Evolutionary conservation across 441 rosid genomes (phyloP), one percentile per base, ranked within the genome.

Genomic region (Biscutella laevigata): DNA sequence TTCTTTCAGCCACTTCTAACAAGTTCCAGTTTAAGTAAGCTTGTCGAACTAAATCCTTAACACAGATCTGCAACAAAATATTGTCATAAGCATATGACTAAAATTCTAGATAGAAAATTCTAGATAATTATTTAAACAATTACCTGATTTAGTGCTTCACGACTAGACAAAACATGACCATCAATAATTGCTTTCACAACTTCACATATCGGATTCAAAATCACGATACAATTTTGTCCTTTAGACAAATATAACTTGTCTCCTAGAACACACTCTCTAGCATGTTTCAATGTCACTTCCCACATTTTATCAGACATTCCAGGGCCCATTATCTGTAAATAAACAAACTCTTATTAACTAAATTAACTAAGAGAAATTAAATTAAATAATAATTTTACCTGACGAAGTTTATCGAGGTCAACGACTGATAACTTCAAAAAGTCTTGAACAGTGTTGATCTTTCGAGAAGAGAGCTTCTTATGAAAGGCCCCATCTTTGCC

Each of bases 251-350:
- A 81, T 11, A 35, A 51, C 51, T 76, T 87, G 71, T 72, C 77
- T 40, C 88, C 96, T 79, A 75, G 30, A 11, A 14, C 59, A 62
- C 98, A 90, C 28, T 63, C 78, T 64, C 75, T 76, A 1, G 96
- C 96, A 48, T 90, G 98, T 57, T 79, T 87, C 10, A 77, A 58
- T 0, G 78, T 78, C 15, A 62, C 82, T 28, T 83, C 92, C 98
- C 98, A 90, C 76, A 72, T 76, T 71, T 67, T 87, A 39, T 87
- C 92, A 1, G 96, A 80, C 98, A 90, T 87, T 7, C 83, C 88
- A 2, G 21, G 0, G 0, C 96, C 88, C 53, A 90, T 52, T 33
- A 81, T 78, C 98, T 90, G 77, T 36, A 21, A 32, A 33, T 43
- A 4, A 45, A 11, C 10, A 52, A 36, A 47, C 10, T 16, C 20